These are phyloP conservation scores for Melastoma malabathricum DNA, from an alignment of 345 rosid genomes.

Conservation along the genomic window DNA sequence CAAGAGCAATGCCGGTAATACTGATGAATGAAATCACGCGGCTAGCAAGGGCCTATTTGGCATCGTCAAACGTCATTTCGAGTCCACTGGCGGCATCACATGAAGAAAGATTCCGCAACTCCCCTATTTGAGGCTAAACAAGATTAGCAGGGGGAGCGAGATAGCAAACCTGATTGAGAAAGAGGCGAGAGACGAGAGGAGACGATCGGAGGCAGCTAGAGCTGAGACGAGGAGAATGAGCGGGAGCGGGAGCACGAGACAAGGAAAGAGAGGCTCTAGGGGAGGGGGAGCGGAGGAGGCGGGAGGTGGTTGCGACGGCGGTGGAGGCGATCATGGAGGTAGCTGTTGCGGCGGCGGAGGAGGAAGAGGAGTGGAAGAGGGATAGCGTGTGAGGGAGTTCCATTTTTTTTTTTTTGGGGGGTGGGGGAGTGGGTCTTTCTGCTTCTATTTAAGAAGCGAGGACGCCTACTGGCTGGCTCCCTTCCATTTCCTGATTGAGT, in stretches of 20 bases:
- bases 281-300: constrained; percentile 39
- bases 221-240: constrained; percentile 23
- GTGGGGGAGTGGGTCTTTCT: background rate
- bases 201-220: constrained; percentile 37
- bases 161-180: constrained; percentile 28
- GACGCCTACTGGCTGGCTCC: too few species aligned
- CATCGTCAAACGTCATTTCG: too few species aligned
- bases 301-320: constrained; percentile 44
- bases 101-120: too few species aligned
- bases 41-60: too few species aligned
- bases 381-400: background rate
- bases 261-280: constrained; percentile 23
- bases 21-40: too few species aligned
- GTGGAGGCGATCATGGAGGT: constrained; percentile 24
- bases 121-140: background rate
- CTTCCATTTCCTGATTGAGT: too few species aligned
- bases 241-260: constrained; percentile 11
- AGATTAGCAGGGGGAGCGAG: background rate
- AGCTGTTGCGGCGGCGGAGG: constrained; percentile 6
- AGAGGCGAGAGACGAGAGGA: constrained; percentile 30
- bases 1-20: too few species aligned
- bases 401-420: background rate
- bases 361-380: constrained; percentile 4
- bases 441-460: too few species aligned
- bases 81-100: too few species aligned